phyloP scores from a whole-genome alignment of 83 land plant genomes.

The Thuja plicata region DNA sequence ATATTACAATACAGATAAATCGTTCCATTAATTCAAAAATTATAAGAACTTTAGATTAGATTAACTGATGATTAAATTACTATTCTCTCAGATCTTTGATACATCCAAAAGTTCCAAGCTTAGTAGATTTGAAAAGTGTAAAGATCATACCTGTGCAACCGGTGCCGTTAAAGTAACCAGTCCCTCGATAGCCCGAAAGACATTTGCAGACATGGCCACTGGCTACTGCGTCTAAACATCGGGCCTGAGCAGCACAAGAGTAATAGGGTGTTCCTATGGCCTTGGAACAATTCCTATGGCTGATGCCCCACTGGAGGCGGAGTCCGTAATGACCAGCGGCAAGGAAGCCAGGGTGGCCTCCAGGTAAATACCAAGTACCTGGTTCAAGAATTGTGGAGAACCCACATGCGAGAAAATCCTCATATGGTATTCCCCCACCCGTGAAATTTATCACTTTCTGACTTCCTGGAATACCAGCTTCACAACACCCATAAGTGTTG shows the following conservation, averaged over 20 bases:
- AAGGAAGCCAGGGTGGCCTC: background rate
- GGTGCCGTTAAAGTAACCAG: no score
- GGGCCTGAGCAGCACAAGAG: background rate
- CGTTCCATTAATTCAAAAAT: no score
- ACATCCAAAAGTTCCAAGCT: no score
- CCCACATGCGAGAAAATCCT: background rate
- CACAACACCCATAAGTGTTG: background rate
- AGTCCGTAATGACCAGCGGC: background rate
- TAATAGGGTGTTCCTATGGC: background rate
- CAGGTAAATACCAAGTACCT: conserved; percentile 7
- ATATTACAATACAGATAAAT: no score
- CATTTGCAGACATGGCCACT: background rate
- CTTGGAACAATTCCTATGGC: background rate
- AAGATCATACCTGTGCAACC: no score
- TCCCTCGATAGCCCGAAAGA: no score
- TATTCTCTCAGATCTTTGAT: no score
- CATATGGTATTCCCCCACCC: background rate
- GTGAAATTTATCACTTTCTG: background rate
- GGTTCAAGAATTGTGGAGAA: conserved; percentile 10
- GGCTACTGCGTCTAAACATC: background rate
- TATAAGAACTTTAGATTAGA: no score
- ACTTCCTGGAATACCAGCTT: conserved; percentile 12
- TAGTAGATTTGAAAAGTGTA: no score
- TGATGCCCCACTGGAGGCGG: background rate
- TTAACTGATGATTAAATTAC: no score